phyloP scores from a whole-genome alignment of 2,329 filamentous ascomycete species.

The Aureobasidium sp. region DNA sequence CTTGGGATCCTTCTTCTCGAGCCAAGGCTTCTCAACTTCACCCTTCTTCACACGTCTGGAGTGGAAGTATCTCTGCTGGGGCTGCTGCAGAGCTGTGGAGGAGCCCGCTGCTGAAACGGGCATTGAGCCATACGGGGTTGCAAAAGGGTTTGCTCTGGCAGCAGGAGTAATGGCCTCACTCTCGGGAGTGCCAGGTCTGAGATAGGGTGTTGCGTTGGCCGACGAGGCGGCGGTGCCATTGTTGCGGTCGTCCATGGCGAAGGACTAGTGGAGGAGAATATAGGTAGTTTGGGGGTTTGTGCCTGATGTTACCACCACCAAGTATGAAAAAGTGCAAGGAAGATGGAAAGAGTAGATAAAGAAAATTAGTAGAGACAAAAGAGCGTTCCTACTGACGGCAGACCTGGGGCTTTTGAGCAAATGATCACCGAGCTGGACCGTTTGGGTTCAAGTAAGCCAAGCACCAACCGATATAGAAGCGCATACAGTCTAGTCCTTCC shows the following conservation, averaged over 20 bases:
- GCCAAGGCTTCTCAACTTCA: slow-evolving; percentile 70
- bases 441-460: slow-evolving; percentile 14
- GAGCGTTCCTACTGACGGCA: slow-evolving; percentile 1
- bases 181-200: slow-evolving; percentile 35
- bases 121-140: slow-evolving; percentile 37
- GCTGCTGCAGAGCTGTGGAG: slow-evolving; percentile 32
- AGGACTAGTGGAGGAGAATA: not conserved
- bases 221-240: slow-evolving; percentile 25
- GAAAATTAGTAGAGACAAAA: slow-evolving; percentile 6
- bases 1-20: slow-evolving; percentile 63
- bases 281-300: not conserved
- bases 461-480: slow-evolving; percentile 14
- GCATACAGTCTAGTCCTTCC: slow-evolving; percentile 14
- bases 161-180: slow-evolving; percentile 28
- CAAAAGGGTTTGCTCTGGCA: slow-evolving; percentile 27
- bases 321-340: not conserved
- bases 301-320: not conserved
- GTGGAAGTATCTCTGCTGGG: slow-evolving; percentile 54
- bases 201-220: slow-evolving; percentile 30
- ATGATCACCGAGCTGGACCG: slow-evolving; percentile 2
- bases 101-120: slow-evolving; percentile 38
- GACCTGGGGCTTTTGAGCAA: slow-evolving; percentile 14
- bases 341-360: not conserved
- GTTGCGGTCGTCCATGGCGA: slow-evolving; percentile 24
- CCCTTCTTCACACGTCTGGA: slow-evolving; percentile 66